phyloP scores from a whole-genome alignment of 2,329 filamentous ascomycete genomes.

The Xylariaceae sp. region DNA sequence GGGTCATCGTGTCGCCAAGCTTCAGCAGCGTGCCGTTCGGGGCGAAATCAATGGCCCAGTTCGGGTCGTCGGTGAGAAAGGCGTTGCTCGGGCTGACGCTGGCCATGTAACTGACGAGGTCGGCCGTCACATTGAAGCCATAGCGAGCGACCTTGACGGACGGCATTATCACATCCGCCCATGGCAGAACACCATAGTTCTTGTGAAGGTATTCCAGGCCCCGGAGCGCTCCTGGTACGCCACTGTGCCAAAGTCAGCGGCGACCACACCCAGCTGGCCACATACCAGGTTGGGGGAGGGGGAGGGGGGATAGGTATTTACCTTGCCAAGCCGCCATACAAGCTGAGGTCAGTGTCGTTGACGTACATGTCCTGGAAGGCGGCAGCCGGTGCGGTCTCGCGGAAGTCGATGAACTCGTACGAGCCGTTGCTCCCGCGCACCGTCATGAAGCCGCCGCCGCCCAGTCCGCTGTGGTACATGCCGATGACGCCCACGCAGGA shows the following conservation, averaged over 20 bases:
- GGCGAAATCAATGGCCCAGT: constrained; percentile 80
- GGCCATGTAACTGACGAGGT: constrained; percentile 62
- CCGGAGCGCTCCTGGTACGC: constrained; percentile 62
- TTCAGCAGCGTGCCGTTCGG: constrained; percentile 27
- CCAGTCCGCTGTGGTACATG: constrained; percentile 77
- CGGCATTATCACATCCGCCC: constrained; percentile 61
- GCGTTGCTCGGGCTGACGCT: constrained; percentile 35
- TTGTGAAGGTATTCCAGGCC: constrained; percentile 69
- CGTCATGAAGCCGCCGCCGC: constrained; percentile 85
- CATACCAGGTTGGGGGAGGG: no score
- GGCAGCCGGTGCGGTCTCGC: constrained; percentile 75
- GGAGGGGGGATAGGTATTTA: no score
- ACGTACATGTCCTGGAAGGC: constrained; percentile 76
- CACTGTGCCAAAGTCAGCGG: constrained; percentile 31
- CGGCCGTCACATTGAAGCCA: constrained; percentile 64
- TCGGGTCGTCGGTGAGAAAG: constrained; percentile 63
- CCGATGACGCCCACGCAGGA: constrained; percentile 69
- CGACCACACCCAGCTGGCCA: no score
- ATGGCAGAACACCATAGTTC: constrained; percentile 55
- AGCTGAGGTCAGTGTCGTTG: constrained; percentile 54
- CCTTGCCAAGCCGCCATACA: constrained; percentile 63
- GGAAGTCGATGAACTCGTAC: constrained; percentile 79
- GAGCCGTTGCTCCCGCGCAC: constrained; percentile 64
- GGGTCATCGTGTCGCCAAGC: constrained; percentile 30
- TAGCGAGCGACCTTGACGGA: constrained; percentile 64